Evolutionary conservation across 2,329 filamentous ascomycete genomes (phyloP).

Genomic region (Penicillium freii): DNA sequence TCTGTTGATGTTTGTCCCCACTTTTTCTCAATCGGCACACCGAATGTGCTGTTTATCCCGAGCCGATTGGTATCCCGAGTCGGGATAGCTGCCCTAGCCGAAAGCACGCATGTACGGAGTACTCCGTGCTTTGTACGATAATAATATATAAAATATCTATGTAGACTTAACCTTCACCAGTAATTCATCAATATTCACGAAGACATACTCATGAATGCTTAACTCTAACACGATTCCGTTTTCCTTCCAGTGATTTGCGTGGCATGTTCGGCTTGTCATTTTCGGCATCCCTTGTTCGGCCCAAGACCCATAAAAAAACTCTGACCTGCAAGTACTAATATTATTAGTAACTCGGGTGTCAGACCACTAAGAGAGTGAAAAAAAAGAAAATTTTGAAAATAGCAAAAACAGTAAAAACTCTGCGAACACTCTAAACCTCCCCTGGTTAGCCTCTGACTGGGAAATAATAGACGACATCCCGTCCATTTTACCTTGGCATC

Average conservation of each 20-base stretch:
- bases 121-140: background rate
- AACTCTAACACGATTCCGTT: background rate
- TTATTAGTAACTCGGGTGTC: slow-evolving; percentile 2
- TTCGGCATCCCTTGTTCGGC: slow-evolving; percentile 11
- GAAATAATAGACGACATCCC: slow-evolving; percentile 1
- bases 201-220: background rate
- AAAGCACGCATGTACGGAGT: background rate
- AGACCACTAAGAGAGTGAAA: slow-evolving; percentile 1
- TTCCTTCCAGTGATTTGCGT: background rate
- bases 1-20: slow-evolving; percentile 18
- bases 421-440: background rate
- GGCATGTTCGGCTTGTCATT: background rate
- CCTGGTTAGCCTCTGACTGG: background rate
- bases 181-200: background rate
- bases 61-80: slow-evolving; percentile 10
- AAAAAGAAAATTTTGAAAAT: background rate
- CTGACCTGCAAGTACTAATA: background rate
- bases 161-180: background rate
- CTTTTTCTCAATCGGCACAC: slow-evolving; percentile 26
- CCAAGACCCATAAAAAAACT: slow-evolving; percentile 12
- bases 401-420: background rate
- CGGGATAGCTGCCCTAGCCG: slow-evolving; percentile 8
- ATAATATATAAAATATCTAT: background rate
- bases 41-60: slow-evolving; percentile 18
- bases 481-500: background rate